Evolutionary conservation across 305 asterid genomes (phyloP).

Genomic region (Solanum hybrid): DNA sequence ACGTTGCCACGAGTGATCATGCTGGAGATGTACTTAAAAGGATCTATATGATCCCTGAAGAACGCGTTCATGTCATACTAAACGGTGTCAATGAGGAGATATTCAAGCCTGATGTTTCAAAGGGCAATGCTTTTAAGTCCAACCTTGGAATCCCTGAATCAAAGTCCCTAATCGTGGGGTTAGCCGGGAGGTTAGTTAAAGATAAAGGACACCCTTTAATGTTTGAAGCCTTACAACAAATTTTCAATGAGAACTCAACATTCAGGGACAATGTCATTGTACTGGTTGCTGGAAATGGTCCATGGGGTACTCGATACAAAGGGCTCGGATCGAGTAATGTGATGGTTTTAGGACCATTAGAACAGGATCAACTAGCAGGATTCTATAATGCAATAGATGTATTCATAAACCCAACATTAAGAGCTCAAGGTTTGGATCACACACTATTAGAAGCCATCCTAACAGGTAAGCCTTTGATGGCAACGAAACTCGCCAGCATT

Average conservation of each 20-base stretch:
- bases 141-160: constrained; percentile 24
- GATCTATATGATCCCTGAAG: constrained; percentile 66
- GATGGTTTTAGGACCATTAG: constrained; percentile 50
- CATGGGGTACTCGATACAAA: constrained; percentile 66
- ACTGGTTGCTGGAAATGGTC: constrained; percentile 80
- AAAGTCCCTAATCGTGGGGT: constrained; percentile 36
- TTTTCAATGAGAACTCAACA: constrained; percentile 39
- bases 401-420: constrained; percentile 63
- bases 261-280: constrained; percentile 20
- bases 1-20: constrained; percentile 76
- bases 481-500: constrained; percentile 62
- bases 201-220: constrained; percentile 76
- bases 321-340: constrained; percentile 37
- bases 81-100: constrained; percentile 63
- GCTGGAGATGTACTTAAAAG: constrained; percentile 58
- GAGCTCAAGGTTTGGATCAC: constrained; percentile 82
- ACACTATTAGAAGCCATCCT: constrained; percentile 67
- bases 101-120: constrained; percentile 40
- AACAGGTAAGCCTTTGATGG: constrained; percentile 68
- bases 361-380: constrained; percentile 35
- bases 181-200: constrained; percentile 73
- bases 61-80: constrained; percentile 52
- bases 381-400: constrained; percentile 54
- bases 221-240: constrained; percentile 58
- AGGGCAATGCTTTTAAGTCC: constrained; percentile 14